Evolutionary conservation across 169 alveolate genomes (phyloP).

Genomic region (Cryptosporidium parvum): DNA sequence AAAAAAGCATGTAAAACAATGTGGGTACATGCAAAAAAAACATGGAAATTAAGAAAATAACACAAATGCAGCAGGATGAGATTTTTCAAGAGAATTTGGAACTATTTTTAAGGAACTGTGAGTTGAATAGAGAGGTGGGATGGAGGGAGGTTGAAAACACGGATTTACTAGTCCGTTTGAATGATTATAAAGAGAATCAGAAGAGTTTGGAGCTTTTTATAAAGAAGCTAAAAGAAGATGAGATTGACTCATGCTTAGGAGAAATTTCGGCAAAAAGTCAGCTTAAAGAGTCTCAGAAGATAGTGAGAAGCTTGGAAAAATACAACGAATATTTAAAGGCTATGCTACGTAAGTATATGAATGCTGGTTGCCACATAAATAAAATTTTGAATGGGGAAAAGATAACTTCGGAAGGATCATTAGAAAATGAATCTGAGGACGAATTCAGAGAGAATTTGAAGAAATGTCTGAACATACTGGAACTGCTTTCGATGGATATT

Average conservation of each 20-base stretch:
- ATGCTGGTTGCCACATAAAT: neutral
- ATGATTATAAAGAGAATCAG: slow-evolving; percentile 32
- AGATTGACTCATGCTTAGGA: slow-evolving; percentile 35
- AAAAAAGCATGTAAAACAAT: slow-evolving; percentile 67
- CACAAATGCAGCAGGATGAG: slow-evolving; percentile 32
- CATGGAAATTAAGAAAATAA: slow-evolving; percentile 18
- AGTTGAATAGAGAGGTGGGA: slow-evolving; percentile 15
- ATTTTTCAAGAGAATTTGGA: slow-evolving; percentile 43
- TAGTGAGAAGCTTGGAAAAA: neutral
- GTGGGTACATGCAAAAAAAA: slow-evolving; percentile 77
- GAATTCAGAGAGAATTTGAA: slow-evolving; percentile 13
- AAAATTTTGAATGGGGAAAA: slow-evolving; percentile 19
- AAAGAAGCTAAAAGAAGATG: slow-evolving; percentile 45
- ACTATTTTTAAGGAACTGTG: slow-evolving; percentile 38
- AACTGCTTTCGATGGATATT: slow-evolving; percentile 6
- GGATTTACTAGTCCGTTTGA: slow-evolving; percentile 16
- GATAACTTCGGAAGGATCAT: neutral
- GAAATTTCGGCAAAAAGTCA: neutral
- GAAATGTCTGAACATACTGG: neutral
- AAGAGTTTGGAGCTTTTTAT: slow-evolving; percentile 35
- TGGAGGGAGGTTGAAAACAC: slow-evolving; percentile 41
- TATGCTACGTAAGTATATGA: slow-evolving; percentile 21
- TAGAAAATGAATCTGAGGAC: slow-evolving; percentile 12
- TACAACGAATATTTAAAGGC: slow-evolving; percentile 36
- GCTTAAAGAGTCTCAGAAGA: slow-evolving; percentile 3